Evolutionary conservation across 2,329 filamentous ascomycete species (phyloP), one percentile per base, ranked within the genome.

Genomic region (Pseudogymnoascus sp.): DNA sequence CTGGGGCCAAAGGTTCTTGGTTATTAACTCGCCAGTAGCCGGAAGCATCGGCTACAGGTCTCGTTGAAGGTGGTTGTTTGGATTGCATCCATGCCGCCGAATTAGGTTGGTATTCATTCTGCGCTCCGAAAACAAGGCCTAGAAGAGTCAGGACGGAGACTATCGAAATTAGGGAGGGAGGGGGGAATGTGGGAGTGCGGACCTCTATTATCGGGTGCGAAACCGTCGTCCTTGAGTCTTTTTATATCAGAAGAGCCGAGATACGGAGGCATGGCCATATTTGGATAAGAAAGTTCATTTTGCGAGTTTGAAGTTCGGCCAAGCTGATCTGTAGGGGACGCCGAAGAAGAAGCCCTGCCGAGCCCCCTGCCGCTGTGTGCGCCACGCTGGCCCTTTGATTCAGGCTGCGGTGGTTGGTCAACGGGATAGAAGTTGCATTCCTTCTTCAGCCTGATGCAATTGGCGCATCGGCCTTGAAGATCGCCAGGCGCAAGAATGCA

Each of bases 371-470:
- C 58, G 8, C 58, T 23, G 14, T 19, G 26, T 35, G 58, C 62
- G 73, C 74, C 66, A 79, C 81, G 39, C 77, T 75, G 62, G 63
- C 67, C 66, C 67, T 66, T 23, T 77, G 75, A 19, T 74, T 68
- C 72, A 31, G 73, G 64, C 8, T 81, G 80, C 26, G 83, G 84
- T 67, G 85, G 82, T 72, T 92, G 90, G 67, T 96, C 92, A 21
- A 97, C 92, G 0, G 92, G 90, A 69, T 87, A 90, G 76, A 96
- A 97, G 72, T 89, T 91, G 76, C 93, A 97, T 67, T 96, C 91
- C 72, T 96, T 97, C 75, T 95, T 95, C 72, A 97, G 78, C 55
- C 92, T 86, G 70, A 96, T 96, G 76, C 93, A 97, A 77, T 96
- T 96, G 67, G 89, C 85, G 76, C 93, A 97, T 66, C 92, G 87